phyloP scores from a whole-genome alignment of 2,329 filamentous ascomycete species.

The Diaporthe australafricana region DNA sequence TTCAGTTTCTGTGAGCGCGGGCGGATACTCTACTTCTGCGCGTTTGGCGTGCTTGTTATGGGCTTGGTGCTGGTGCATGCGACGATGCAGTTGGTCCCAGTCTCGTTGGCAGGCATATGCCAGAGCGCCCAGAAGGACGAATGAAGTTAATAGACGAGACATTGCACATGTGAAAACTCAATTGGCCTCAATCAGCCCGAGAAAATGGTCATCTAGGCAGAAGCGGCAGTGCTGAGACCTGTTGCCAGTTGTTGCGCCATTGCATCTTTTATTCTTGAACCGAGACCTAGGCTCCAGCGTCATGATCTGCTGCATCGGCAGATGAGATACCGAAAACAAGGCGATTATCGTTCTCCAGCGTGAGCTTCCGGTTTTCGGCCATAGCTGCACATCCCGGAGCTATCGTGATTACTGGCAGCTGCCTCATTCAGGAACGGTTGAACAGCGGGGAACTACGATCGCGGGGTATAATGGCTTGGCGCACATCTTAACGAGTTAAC shows the following conservation, averaged over 20 bases:
- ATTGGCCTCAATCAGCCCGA: background rate
- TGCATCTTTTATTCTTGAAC: constrained; percentile 1
- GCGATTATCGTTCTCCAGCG: background rate
- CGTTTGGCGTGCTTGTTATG: constrained; percentile 16
- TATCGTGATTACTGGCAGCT: constrained; percentile 15
- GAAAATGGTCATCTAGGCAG: background rate
- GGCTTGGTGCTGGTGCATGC: constrained; percentile 7
- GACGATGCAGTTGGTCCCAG: constrained; percentile 8
- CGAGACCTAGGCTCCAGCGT: background rate
- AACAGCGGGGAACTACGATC: constrained; percentile 2
- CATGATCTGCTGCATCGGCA: background rate
- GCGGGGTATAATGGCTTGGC: constrained; percentile 21
- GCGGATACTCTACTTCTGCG: constrained; percentile 8
- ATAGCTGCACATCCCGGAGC: background rate
- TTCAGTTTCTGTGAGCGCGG: background rate
- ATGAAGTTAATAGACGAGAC: background rate
- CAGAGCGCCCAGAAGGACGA: constrained; percentile 5
- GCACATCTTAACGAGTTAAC: background rate
- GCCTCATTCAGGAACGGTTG: constrained; percentile 18
- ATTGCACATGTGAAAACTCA: background rate
- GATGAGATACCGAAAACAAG: background rate
- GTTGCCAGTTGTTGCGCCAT: background rate
- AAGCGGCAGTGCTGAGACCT: background rate
- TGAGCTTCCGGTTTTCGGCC: background rate
- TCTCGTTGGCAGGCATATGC: constrained; percentile 18